Base-by-base conservation (phyloP, 2,329 filamentous ascomycete genomes). In the Venturia carpophila region DNA sequence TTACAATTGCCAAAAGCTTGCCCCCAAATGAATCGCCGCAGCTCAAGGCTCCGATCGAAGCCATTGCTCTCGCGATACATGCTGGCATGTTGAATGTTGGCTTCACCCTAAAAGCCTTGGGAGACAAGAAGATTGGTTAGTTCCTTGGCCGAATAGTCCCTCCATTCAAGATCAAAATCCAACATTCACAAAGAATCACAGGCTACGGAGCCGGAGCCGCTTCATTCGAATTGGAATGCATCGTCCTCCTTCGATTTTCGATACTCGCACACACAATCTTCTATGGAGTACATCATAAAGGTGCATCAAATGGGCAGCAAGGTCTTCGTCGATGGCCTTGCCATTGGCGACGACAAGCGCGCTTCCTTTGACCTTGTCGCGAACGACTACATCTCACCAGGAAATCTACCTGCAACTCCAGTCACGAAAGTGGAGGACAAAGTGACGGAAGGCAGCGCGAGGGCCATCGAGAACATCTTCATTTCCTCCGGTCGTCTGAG, bases 251-350 rank as follows among this genome's bases (percentile, higher is more conserved):
- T 91, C 73, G 85, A 88, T 65, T 97, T 97, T 76, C 85, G 92
- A 68, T 97, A 97, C 78, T 85, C 86, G 3, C 92, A 97, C 75
- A 81, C 84, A 30, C 90, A 96, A 73, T 96, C 91, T 0, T 87
- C 91, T 19, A 90, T 92, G 84, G 84, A 88, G 66, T 96, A 89
- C 73, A 81, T 96, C 37, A 75, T 97, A 69, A 93, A 92, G 73
- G 78, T 96, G 68, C 91, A 88, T 74, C 85, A 91, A 64, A 83
- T 97, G 70, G 92, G 92, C 55, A 83, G 83, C 70, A 96, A 93
- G 73, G 88, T 89, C n/a, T 87, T 96, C 67, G 81, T 97, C 47
- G 86, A 91, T 70, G 92, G 88, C 3, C 80, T 96, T 49, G 91
- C 85, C 1, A 75, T 92, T 19, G 90, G 89, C 34, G 89, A 92